Percentiles rank a stretch among this genome's conserved stretches.
Conservation (phyloP, 2,329 filamentous ascomycete genomes). For the Trichoderma pleuroti region DNA sequence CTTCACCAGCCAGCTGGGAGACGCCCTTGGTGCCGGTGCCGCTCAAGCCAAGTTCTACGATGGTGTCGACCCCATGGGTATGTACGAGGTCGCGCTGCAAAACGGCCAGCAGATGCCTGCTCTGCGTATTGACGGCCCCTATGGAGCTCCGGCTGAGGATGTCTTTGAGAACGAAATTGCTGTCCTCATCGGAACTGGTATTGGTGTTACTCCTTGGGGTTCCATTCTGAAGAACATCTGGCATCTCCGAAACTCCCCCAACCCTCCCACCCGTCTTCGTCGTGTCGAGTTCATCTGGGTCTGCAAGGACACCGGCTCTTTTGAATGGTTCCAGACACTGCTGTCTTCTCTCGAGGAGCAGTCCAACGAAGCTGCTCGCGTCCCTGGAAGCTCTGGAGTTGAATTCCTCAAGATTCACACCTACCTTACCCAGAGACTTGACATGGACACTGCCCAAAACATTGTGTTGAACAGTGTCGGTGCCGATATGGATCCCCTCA, state of each 20-base stretch:
- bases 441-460: conserved; percentile 89
- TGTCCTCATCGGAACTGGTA: conserved; percentile 80
- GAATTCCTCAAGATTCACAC: conserved; percentile 98
- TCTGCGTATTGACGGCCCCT: conserved; percentile 89
- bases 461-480: conserved; percentile 96
- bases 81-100: conserved; percentile 95
- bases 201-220: conserved; percentile 84
- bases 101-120: conserved; percentile 90
- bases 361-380: conserved; percentile 64
- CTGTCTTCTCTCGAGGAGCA: conserved; percentile 88
- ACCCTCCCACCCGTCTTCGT: conserved; percentile 82
- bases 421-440: conserved; percentile 90
- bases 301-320: conserved; percentile 90
- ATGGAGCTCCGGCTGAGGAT: conserved; percentile 94
- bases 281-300: conserved; percentile 99
- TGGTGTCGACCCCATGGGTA: conserved; percentile 84
- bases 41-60: conserved; percentile 89
- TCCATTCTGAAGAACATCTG: conserved; percentile 95
- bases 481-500: conserved; percentile 81
- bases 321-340: conserved; percentile 98
- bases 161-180: conserved; percentile 93
- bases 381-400: conserved; percentile 62
- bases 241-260: conserved; percentile 86
- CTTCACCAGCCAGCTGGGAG: conserved; percentile 90
- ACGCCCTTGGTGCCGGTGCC: conserved; percentile 85